These are phyloP conservation scores for Raphidocelis subcapitata DNA, from an alignment of 139 green algal species.

Conservation along the genomic window DNA sequence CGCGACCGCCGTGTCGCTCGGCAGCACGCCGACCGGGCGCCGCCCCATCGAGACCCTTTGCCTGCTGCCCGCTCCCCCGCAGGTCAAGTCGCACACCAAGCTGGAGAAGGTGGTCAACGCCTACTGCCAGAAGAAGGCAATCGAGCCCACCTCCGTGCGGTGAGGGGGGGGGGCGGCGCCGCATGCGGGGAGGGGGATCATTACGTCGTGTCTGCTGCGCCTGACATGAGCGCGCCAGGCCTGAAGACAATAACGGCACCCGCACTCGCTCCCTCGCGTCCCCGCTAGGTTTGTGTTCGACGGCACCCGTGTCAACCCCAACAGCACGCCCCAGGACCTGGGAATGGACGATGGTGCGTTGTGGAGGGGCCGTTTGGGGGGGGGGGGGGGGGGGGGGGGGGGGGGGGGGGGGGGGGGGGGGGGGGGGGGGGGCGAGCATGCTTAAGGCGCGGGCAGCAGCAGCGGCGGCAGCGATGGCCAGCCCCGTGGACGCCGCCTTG, in stretches of 20 bases:
- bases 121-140: constrained; percentile 49
- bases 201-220: neutral
- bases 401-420: no score
- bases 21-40: no score
- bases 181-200: neutral
- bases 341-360: neutral
- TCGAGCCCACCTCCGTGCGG: constrained; percentile 20
- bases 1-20: no score
- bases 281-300: constrained; percentile 37
- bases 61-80: no score
- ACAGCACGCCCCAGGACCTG: constrained; percentile 20
- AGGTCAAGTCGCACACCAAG: constrained; percentile 50
- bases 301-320: constrained; percentile 22
- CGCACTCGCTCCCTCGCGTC: neutral
- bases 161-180: neutral
- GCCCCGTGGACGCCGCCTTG: no score
- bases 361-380: no score
- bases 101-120: constrained; percentile 59
- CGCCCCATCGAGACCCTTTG: no score
- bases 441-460: no score
- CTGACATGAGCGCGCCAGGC: no score
- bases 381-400: no score
- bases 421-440: no score
- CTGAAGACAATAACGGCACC: neutral
- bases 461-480: no score